phyloP scores from a whole-genome alignment of 768 basidiomycete genomes.

The Mycena crocata region DNA sequence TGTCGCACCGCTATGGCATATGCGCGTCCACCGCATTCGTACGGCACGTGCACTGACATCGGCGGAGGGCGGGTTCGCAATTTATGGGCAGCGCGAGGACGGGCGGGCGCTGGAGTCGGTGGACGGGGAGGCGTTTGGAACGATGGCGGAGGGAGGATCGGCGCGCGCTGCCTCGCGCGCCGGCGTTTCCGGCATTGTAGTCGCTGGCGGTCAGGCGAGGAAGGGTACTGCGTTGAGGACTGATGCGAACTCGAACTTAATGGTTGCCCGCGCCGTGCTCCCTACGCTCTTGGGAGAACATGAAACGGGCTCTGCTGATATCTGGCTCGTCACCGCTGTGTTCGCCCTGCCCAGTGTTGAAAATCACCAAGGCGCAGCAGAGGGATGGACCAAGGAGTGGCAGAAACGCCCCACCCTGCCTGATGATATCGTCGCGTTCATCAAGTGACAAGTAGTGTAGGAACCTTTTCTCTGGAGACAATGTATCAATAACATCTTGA shows the following conservation, averaged over 20 bases:
- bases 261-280: constrained; percentile 74
- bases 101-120: constrained; percentile 68
- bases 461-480: too few species aligned
- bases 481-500: too few species aligned
- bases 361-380: constrained; percentile 48
- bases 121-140: constrained; percentile 57
- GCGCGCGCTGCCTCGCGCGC: constrained; percentile 68
- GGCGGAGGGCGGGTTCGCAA: constrained; percentile 79
- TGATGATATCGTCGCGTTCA: constrained; percentile 45
- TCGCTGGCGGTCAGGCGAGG: constrained; percentile 51
- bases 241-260: constrained; percentile 80
- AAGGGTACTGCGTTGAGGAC: constrained; percentile 63
- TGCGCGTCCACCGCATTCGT: constrained; percentile 73
- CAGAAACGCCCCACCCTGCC: constrained; percentile 57
- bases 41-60: constrained; percentile 62
- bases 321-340: constrained; percentile 75
- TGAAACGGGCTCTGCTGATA: constrained; percentile 49
- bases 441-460: too few species aligned
- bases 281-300: constrained; percentile 70
- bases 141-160: constrained; percentile 57
- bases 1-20: constrained; percentile 73
- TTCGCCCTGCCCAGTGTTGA: constrained; percentile 66
- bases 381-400: constrained; percentile 64
- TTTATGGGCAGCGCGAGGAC: constrained; percentile 73
- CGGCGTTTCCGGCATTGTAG: constrained; percentile 72